Evolutionary conservation across 2,329 filamentous ascomycete species (phyloP).

Genomic region (Aspergillus melleus): DNA sequence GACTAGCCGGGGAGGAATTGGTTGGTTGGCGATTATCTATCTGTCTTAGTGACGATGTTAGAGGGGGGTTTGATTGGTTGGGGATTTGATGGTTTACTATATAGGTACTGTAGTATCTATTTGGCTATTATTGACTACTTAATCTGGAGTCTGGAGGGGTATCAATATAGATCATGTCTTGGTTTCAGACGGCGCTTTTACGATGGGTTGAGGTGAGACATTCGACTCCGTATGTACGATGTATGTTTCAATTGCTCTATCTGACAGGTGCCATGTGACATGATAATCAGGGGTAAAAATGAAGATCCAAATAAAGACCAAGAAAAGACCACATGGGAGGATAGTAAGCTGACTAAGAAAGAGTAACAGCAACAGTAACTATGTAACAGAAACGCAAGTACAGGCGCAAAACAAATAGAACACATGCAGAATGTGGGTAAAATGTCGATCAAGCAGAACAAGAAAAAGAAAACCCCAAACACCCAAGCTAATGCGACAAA

Average conservation of each 20-base stretch:
- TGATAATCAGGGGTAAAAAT: neutral
- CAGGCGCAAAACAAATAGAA: neutral
- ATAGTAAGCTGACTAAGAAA: neutral
- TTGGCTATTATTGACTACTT: too few relatives aligned
- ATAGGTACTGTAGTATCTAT: too few relatives aligned
- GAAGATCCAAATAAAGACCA: neutral
- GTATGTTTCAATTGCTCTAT: neutral
- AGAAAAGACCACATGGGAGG: neutral
- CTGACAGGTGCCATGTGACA: neutral
- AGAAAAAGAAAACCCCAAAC: constrained; percentile 4
- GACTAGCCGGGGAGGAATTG: neutral
- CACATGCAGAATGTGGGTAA: neutral
- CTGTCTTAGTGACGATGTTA: neutral
- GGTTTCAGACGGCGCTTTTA: too few relatives aligned
- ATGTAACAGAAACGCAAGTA: neutral
- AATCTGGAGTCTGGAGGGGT: too few relatives aligned
- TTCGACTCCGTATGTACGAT: neutral
- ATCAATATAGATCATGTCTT: too few relatives aligned
- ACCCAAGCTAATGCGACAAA: constrained; percentile 12
- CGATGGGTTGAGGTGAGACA: neutral
- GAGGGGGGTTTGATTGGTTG: neutral
- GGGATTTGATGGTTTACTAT: too few relatives aligned
- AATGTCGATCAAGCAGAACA: neutral
- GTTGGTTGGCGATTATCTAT: too few relatives aligned
- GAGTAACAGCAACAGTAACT: neutral